phyloP scores from a whole-genome alignment of 2,329 filamentous ascomycete genomes.

The Plectosphaerella cucumerina region DNA sequence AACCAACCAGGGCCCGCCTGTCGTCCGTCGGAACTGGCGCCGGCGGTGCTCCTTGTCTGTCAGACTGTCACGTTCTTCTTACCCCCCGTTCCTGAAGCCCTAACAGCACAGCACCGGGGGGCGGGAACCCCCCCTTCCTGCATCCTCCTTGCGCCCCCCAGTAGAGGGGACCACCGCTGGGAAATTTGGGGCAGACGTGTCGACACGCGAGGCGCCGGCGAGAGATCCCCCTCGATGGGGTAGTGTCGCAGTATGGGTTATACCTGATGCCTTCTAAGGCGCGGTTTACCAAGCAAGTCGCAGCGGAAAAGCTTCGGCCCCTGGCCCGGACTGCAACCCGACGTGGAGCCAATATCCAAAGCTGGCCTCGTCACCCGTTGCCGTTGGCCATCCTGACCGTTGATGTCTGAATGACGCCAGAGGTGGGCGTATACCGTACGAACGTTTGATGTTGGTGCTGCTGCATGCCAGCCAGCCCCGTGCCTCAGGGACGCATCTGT shows the following conservation, averaged over 20 bases:
- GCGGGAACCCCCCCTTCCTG: too few species aligned
- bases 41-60: neutral
- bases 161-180: neutral
- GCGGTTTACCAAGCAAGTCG: neutral
- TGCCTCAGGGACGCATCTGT: too few species aligned
- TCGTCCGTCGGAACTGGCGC: too few species aligned
- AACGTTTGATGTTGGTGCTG: too few species aligned
- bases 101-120: neutral
- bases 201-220: too few species aligned
- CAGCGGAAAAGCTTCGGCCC: neutral
- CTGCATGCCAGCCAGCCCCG: too few species aligned
- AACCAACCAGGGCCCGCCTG: neutral
- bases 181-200: too few species aligned
- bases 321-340: neutral
- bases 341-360: neutral
- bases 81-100: neutral
- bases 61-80: neutral
- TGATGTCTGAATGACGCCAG: too few species aligned
- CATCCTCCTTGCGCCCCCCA: neutral
- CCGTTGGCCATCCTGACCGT: too few species aligned
- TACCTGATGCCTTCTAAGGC: neutral
- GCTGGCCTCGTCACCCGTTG: neutral
- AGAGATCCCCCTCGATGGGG: too few species aligned
- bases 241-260: neutral
- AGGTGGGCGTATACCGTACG: too few species aligned